Conservation (phyloP, 2,329 filamentous ascomycete species). For the Hypoxylon sp. region DNA sequence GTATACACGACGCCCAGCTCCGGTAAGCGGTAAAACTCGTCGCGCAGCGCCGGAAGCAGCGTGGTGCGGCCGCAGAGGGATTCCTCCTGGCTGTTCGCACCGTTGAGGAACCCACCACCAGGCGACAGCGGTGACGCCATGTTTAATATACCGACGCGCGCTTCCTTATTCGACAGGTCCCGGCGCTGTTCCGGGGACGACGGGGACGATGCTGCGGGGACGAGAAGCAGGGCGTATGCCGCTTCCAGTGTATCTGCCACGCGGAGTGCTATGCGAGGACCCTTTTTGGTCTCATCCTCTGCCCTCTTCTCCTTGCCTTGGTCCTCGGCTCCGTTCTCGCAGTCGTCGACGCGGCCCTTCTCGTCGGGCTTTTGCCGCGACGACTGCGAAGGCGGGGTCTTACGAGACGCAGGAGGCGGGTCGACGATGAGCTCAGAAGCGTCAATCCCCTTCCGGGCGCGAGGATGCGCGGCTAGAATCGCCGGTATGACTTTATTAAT, state of each 20-base stretch:
- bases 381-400: background rate
- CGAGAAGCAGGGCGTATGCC: conserved; percentile 54
- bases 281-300: background rate
- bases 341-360: background rate
- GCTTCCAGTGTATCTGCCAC: conserved; percentile 66
- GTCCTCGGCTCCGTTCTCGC: background rate
- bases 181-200: conserved; percentile 4
- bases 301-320: background rate
- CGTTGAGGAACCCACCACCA: conserved; percentile 70
- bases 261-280: conserved; percentile 58
- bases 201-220: conserved; percentile 15
- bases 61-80: conserved; percentile 71
- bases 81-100: conserved; percentile 71
- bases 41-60: conserved; percentile 67
- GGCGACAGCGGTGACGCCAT: conserved; percentile 73
- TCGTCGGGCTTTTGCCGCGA: background rate
- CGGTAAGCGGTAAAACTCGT: conserved; percentile 70
- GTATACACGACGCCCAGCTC: conserved; percentile 68
- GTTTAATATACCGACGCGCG: conserved; percentile 66
- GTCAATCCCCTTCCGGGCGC: conserved; percentile 67
- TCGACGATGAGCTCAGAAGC: conserved; percentile 61
- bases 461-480: conserved; percentile 63
- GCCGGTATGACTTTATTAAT: conserved; percentile 70
- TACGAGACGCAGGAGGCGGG: conserved; percentile 27
- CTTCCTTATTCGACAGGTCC: conserved; percentile 34